Conservation (phyloP, 306 rosid genomes). For the Fragaria ananassa region DNA sequence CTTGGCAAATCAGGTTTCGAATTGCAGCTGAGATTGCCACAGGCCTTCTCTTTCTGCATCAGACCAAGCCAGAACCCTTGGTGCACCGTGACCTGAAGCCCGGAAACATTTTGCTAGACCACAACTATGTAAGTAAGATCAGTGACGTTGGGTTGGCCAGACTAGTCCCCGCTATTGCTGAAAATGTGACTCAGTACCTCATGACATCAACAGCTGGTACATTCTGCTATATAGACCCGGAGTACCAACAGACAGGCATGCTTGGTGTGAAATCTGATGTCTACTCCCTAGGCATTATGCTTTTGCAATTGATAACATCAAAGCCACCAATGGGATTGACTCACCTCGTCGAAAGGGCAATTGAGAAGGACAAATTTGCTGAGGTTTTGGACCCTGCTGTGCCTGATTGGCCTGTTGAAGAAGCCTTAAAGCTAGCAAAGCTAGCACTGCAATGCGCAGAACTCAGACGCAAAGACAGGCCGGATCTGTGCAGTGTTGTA, state of each 20-base stretch:
- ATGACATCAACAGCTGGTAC: conserved; percentile 91
- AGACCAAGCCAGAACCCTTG: conserved; percentile 90
- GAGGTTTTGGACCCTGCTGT: conserved; percentile 66
- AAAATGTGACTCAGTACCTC: conserved; percentile 66
- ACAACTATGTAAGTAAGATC: conserved; percentile 69
- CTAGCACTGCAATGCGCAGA: conserved; percentile 66
- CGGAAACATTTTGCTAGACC: conserved; percentile 75
- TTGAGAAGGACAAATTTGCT: conserved; percentile 46
- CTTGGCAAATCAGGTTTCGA: conserved; percentile 78
- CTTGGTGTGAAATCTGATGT: conserved; percentile 91
- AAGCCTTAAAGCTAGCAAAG: conserved; percentile 52
- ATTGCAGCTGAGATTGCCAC: conserved; percentile 82
- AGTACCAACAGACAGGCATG: conserved; percentile 94
- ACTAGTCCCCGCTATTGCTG: conserved; percentile 79
- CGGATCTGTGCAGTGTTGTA: conserved; percentile 55
- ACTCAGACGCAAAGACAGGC: conserved; percentile 88
- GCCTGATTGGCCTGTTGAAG: conserved; percentile 63
- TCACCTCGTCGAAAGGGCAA: conserved; percentile 41
- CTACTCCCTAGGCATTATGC: conserved; percentile 80
- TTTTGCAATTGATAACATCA: conserved; percentile 68
- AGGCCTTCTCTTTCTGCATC: conserved; percentile 83
- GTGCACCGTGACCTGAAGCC: conserved; percentile 98
- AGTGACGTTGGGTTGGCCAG: conserved; percentile 92
- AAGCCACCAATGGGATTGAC: conserved; percentile 82
- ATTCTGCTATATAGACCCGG: conserved; percentile 96